Conservation (phyloP, 169 alveolate species). For the Plasmodium fragile region DNA sequence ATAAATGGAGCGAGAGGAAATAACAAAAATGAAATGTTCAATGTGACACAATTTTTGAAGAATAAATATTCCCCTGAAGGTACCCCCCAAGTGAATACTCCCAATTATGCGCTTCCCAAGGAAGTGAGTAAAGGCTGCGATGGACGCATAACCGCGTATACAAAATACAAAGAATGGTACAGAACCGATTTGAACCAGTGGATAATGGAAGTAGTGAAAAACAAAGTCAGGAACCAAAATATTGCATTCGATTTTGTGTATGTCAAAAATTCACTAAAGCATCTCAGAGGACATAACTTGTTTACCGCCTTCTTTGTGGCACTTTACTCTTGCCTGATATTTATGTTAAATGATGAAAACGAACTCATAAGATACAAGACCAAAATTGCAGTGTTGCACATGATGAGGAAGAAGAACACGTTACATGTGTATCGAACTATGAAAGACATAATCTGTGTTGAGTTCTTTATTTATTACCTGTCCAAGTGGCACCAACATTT, state of each 20-base stretch:
- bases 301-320: constrained; percentile 62
- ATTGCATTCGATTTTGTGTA: constrained; percentile 58
- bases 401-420: constrained; percentile 57
- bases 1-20: neutral
- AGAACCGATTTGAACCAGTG: neutral
- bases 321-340: constrained; percentile 63
- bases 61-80: neutral
- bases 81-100: neutral
- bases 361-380: constrained; percentile 51
- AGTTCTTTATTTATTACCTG: constrained; percentile 55
- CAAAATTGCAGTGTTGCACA: constrained; percentile 22
- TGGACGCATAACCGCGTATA: neutral
- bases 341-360: constrained; percentile 74
- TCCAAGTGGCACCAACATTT: constrained; percentile 24
- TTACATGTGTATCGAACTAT: constrained; percentile 31
- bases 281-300: constrained; percentile 63
- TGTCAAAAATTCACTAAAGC: constrained; percentile 59
- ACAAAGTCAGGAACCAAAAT: constrained; percentile 30
- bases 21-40: neutral
- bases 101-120: neutral
- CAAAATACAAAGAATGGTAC: constrained; percentile 60
- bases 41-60: neutral
- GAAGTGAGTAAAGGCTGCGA: neutral
- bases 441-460: constrained; percentile 30
- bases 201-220: constrained; percentile 23